Evolutionary conservation across 805 yeast species (phyloP).

Genomic region (Ogataea paradorogensis): DNA sequence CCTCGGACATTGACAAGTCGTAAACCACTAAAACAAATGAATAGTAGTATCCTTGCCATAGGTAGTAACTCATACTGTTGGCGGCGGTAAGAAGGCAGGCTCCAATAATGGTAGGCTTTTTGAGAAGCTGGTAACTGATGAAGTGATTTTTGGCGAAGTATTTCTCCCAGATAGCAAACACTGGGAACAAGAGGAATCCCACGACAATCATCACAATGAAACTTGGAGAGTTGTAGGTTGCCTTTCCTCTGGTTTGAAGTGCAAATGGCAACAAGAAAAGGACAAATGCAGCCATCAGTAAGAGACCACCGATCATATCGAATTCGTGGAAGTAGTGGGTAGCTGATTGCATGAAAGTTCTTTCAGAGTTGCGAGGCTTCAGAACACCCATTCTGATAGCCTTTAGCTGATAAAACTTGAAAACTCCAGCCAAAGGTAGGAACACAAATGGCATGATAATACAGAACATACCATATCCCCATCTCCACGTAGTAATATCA

Average conservation of each 20-base stretch:
- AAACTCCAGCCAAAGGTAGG: slow-evolving; percentile 26
- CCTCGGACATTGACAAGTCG: slow-evolving; percentile 17
- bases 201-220: slow-evolving; percentile 44
- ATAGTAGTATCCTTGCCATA: slow-evolving; percentile 26
- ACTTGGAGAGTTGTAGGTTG: slow-evolving; percentile 37
- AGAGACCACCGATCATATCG: slow-evolving; percentile 36
- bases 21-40: slow-evolving; percentile 24
- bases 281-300: slow-evolving; percentile 35
- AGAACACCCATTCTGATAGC: slow-evolving; percentile 30
- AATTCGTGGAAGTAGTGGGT: slow-evolving; percentile 32
- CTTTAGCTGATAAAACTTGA: slow-evolving; percentile 29
- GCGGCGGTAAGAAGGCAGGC: slow-evolving; percentile 21
- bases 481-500: slow-evolving; percentile 47
- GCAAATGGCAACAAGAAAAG: slow-evolving; percentile 38
- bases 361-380: slow-evolving; percentile 12
- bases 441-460: slow-evolving; percentile 42
- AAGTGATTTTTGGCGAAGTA: slow-evolving; percentile 28
- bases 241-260: slow-evolving; percentile 29
- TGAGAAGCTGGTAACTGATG: slow-evolving; percentile 27
- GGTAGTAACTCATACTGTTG: slow-evolving; percentile 22
- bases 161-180: slow-evolving; percentile 36
- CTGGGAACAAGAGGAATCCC: slow-evolving; percentile 37
- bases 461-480: slow-evolving; percentile 52
- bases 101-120: slow-evolving; percentile 28
- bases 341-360: slow-evolving; percentile 19